phyloP scores from a whole-genome alignment of 192 early-diverging fungal genomes.

The Cladochytrium replicatum region DNA sequence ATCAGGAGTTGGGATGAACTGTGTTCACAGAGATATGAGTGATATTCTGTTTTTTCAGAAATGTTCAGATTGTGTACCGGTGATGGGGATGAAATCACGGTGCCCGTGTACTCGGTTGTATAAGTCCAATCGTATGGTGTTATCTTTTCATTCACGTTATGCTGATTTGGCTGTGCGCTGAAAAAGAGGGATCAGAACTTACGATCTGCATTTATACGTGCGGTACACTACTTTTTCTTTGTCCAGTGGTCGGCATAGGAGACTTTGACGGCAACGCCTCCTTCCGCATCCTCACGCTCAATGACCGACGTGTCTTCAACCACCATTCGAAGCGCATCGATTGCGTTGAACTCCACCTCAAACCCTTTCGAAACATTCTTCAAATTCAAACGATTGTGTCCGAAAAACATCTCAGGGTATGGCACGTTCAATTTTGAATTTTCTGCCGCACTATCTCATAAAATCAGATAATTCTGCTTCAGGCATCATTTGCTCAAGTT shows the following conservation, averaged over 20 bases:
- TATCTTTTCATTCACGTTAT: slow-evolving; percentile 68
- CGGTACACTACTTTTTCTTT: slow-evolving; percentile 48
- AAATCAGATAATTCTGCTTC: background rate
- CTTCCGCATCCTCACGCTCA: slow-evolving; percentile 52
- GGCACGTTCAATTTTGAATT: slow-evolving; percentile 38
- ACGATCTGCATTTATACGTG: slow-evolving; percentile 2
- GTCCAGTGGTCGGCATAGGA: slow-evolving; percentile 80
- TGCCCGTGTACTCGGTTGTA: slow-evolving; percentile 70
- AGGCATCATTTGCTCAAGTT: slow-evolving; percentile 33
- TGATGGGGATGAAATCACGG: slow-evolving; percentile 11
- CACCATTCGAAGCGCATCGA: slow-evolving; percentile 76
- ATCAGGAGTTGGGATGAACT: slow-evolving; percentile 20
- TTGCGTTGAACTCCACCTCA: slow-evolving; percentile 49
- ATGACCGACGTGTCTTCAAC: slow-evolving; percentile 2
- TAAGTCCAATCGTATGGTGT: slow-evolving; percentile 99
- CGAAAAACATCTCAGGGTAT: slow-evolving; percentile 96
- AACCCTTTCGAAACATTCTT: slow-evolving; percentile 41
- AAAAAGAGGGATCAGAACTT: background rate
- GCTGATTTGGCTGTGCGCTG: background rate
- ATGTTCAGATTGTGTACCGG: background rate
- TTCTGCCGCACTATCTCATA: background rate
- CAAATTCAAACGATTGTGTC: slow-evolving; percentile 66
- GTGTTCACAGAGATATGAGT: background rate
- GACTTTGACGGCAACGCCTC: slow-evolving; percentile 70
- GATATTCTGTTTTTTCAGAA: background rate